A percentile compares a stretch with the other conserved stretches of the same genome.
These are phyloP conservation scores for Rhodotorula kratochvilovae DNA, from an alignment of 768 basidiomycete genomes.

Conservation along the genomic window DNA sequence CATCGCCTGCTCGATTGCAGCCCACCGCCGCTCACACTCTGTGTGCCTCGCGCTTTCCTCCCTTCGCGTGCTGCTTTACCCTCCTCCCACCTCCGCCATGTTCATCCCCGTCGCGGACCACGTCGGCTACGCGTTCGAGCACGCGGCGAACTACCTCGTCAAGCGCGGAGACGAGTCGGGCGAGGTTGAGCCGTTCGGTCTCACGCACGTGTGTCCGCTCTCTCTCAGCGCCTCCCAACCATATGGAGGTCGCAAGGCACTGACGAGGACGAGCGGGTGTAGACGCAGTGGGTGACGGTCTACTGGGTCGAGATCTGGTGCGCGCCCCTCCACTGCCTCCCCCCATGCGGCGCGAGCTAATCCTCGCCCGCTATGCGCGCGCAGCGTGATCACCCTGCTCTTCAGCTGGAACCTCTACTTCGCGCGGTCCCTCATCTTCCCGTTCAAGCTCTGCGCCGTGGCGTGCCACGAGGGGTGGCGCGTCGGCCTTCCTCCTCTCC, in stretches of 20 bases:
- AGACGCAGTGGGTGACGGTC: constrained; percentile 35
- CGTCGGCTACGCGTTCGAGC: not conserved
- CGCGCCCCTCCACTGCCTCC: too few relatives aligned
- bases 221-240: not conserved
- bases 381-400: constrained; percentile 1
- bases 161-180: not conserved
- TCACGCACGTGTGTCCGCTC: constrained; percentile 8
- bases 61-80: too few relatives aligned
- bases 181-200: not conserved
- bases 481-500: not conserved
- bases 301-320: constrained; percentile 23
- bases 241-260: too few relatives aligned
- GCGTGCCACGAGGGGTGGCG: constrained; percentile 5
- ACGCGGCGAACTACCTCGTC: not conserved
- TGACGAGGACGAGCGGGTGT: not conserved
- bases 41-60: too few relatives aligned
- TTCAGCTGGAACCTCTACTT: constrained; percentile 31
- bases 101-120: constrained; percentile 3
- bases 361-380: not conserved
- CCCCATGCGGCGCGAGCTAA: too few relatives aligned
- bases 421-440: constrained; percentile 22
- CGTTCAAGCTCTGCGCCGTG: constrained; percentile 21
- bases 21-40: too few relatives aligned
- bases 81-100: too few relatives aligned
- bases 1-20: too few relatives aligned